Evolutionary conservation across 148 eudicot species (phyloP).

Genomic region (Euryodendron excelsum): DNA sequence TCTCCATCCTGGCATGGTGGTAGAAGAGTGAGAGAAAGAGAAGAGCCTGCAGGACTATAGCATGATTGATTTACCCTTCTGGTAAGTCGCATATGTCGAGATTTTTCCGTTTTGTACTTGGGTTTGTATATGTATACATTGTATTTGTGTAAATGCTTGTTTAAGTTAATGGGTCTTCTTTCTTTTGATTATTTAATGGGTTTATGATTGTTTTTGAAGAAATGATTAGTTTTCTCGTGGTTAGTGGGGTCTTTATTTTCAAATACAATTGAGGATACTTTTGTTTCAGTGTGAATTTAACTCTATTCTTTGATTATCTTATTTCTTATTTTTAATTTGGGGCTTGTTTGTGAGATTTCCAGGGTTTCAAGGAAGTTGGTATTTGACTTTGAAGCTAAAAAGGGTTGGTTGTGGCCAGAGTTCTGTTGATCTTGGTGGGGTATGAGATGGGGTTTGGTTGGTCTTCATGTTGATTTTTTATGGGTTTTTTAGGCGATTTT

Average conservation of each 20-base stretch:
- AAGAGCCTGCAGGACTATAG: neutral
- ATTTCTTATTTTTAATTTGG: neutral
- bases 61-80: conserved; percentile 21
- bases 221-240: conserved; percentile 17
- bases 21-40: neutral
- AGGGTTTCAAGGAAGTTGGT: conserved; percentile 26
- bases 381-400: conserved; percentile 33
- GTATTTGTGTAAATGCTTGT: neutral
- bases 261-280: conserved; percentile 4
- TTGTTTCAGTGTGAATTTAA: neutral
- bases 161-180: neutral
- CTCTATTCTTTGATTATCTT: neutral
- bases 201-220: neutral
- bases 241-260: conserved; percentile 19
- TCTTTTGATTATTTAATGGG: too few species aligned
- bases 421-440: conserved; percentile 3
- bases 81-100: conserved; percentile 19
- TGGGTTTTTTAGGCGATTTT: neutral
- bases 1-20: neutral
- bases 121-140: neutral
- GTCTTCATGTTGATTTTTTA: neutral
- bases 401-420: conserved; percentile 4
- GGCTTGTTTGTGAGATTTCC: conserved; percentile 12
- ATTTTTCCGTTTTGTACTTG: conserved; percentile 1
- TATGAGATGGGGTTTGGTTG: conserved; percentile 1